A percentile compares a stretch with the other conserved stretches of the same genome.
These are phyloP conservation scores for Mycosarcoma mackinlayi DNA, from an alignment of 1,284 basidiomycete species.

Conservation along the genomic window DNA sequence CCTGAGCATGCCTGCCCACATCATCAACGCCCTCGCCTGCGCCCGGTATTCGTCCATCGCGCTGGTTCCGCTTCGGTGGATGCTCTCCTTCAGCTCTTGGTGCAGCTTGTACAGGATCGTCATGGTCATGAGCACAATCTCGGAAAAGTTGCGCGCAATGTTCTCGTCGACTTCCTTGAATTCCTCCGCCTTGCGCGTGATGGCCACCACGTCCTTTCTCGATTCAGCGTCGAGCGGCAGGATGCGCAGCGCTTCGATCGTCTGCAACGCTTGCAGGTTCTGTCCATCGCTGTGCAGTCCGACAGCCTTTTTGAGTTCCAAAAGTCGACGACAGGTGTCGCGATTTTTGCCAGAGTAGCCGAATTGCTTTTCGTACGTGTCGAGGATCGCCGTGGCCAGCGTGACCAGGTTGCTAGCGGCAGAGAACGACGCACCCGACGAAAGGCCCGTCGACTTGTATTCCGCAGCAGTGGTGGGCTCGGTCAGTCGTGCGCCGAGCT, in stretches of 20 bases:
- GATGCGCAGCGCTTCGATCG: constrained; percentile 87
- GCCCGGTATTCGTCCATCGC: constrained; percentile 61
- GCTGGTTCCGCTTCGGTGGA: constrained; percentile 47
- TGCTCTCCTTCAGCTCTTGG: constrained; percentile 61
- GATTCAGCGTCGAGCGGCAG: constrained; percentile 80
- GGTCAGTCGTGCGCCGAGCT: constrained; percentile 78
- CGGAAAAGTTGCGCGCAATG: constrained; percentile 87
- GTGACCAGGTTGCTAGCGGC: constrained; percentile 79
- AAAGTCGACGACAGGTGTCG: constrained; percentile 74
- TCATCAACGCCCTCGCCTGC: constrained; percentile 66
- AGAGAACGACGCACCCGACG: constrained; percentile 70
- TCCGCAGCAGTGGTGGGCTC: constrained; percentile 51
- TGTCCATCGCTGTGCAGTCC: constrained; percentile 79
- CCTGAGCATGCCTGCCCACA: constrained; percentile 67
- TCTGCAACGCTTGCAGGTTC: constrained; percentile 82
- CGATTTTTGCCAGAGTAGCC: constrained; percentile 82
- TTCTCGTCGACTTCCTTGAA: constrained; percentile 88
- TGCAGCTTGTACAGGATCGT: constrained; percentile 78
- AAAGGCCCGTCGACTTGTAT: constrained; percentile 39
- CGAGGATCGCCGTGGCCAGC: constrained; percentile 83
- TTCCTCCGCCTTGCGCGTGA: constrained; percentile 87
- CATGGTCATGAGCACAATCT: constrained; percentile 92
- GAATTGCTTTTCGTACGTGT: constrained; percentile 79
- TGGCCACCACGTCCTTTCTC: constrained; percentile 79
- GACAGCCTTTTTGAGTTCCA: constrained; percentile 85